Evolutionary conservation across 768 basidiomycete genomes (phyloP), one percentile per base, ranked within the genome.

Genomic region (Calvatia gigantea): DNA sequence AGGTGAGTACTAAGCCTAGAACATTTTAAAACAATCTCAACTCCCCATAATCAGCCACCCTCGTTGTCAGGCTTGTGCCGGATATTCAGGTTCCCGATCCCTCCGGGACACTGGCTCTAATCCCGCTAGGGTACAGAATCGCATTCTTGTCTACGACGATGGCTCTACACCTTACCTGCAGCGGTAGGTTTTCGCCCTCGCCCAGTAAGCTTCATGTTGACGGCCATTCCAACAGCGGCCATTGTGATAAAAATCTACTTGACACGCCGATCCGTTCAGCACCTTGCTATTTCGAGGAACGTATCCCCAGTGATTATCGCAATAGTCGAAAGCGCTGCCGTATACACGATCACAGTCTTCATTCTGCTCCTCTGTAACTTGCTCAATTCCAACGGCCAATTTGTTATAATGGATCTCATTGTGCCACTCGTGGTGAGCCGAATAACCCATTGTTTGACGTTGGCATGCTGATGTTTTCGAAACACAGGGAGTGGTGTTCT

Each of bases 331-430:
- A 51, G 50, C n/a, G 38, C 50, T 4, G 50, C 38, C 25, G n/a
- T 51, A 29, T 51, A 51, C 25, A 51, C 50, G n/a, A 41, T 41
- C 6, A 19, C 25, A 15, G 50, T 51, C 25, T 51, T 51, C 25
- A 12, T 51, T 12, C 50, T 51, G 4, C 50, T 51, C 27, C 7
- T 51, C 4, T 51, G 19, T n/a, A 51, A 41, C 31, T 14, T 41
- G 4, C 6, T 51, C 15, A 29, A 51, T 1, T 51, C 50, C 38
- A 39, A 39, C 15, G 38, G 38, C 9, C 50, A 51, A 51, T 51
- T 51, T 27, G 38, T 51, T 19, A 33, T 51, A 8, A 51, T 51
- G 50, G 50, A 51, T 39, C 17, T 41, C 7, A 51, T 51, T 28
- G 37, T 42, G 2, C 50, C 50, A 11, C 29, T 51, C 11, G 50